Evolutionary conservation across 345 rosid species (phyloP).

Genomic region (Eucalyptus sp.): DNA sequence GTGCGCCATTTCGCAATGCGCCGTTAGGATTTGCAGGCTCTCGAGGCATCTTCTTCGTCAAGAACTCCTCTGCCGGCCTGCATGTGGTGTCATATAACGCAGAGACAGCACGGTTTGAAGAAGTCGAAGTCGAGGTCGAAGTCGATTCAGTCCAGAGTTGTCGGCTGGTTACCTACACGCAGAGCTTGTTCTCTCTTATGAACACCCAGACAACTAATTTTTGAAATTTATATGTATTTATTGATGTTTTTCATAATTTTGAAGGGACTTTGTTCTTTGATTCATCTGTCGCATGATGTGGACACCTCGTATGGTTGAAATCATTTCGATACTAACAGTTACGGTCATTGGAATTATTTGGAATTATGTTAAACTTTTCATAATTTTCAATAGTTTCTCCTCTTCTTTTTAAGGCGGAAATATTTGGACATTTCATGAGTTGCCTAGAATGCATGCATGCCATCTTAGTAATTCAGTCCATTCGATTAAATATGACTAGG

Average conservation of each 20-base stretch:
- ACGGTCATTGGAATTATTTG: not conserved
- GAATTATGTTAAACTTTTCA: no score
- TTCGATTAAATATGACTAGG: no score
- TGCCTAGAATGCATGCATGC: not conserved
- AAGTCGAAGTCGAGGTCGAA: not conserved
- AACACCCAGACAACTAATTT: not conserved
- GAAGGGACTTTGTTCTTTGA: not conserved
- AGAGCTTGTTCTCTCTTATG: not conserved
- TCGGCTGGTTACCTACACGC: not conserved
- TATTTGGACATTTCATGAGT: not conserved
- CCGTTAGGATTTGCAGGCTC: not conserved
- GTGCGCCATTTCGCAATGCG: not conserved
- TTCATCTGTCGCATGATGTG: not conserved
- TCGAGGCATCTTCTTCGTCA: not conserved
- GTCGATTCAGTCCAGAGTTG: not conserved
- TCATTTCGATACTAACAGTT: not conserved
- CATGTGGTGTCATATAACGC: not conserved
- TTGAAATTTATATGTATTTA: not conserved
- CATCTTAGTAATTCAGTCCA: not conserved
- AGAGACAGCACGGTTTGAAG: not conserved
- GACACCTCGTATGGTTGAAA: not conserved
- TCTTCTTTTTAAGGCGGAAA: not conserved
- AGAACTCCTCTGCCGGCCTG: not conserved
- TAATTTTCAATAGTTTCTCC: no score
- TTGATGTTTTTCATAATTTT: not conserved